A percentile compares a stretch with the other conserved stretches of the same genome.
phyloP scores from a whole-genome alignment of 73 alveolate species.

The Durusdinium trenchii region DNA sequence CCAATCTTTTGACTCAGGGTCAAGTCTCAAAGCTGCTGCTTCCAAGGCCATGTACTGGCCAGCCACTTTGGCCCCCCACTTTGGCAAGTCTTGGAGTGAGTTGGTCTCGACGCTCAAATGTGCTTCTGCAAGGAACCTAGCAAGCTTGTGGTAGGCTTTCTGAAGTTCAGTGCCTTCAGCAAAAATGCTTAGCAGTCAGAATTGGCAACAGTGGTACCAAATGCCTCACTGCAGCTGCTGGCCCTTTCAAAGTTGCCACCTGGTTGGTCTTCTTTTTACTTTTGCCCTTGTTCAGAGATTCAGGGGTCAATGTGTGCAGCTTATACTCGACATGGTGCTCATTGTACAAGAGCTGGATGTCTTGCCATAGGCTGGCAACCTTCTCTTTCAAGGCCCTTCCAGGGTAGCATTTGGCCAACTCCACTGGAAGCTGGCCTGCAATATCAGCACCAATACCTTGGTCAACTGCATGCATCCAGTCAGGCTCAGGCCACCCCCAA shows the following conservation, averaged over 20 bases:
- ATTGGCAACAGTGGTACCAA: conserved; percentile 22
- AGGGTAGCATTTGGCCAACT: neutral
- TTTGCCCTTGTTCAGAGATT: neutral
- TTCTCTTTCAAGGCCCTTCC: neutral
- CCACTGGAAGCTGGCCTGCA: neutral
- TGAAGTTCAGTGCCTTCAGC: neutral
- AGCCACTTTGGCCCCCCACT: neutral
- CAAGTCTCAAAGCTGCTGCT: neutral
- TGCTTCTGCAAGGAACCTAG: neutral
- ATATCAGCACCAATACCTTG: conserved; percentile 41
- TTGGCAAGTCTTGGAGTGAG: neutral
- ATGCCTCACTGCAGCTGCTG: neutral
- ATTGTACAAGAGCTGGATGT: neutral
- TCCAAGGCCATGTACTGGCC: neutral
- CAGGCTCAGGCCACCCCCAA: neutral
- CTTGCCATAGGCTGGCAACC: conserved; percentile 25
- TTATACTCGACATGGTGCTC: neutral
- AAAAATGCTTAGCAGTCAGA: neutral
- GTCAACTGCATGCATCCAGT: conserved; percentile 56
- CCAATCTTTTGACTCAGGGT: neutral
- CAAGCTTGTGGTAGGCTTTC: neutral
- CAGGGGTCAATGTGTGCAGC: neutral
- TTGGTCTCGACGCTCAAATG: neutral
- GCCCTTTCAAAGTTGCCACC: conserved; percentile 18
- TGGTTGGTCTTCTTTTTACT: too few relatives aligned